Percentiles rank a stretch among this genome's conserved stretches.
These are phyloP conservation scores for Penicillium aurantiogriseum DNA, from an alignment of 2,329 filamentous ascomycete genomes.

Conservation along the genomic window DNA sequence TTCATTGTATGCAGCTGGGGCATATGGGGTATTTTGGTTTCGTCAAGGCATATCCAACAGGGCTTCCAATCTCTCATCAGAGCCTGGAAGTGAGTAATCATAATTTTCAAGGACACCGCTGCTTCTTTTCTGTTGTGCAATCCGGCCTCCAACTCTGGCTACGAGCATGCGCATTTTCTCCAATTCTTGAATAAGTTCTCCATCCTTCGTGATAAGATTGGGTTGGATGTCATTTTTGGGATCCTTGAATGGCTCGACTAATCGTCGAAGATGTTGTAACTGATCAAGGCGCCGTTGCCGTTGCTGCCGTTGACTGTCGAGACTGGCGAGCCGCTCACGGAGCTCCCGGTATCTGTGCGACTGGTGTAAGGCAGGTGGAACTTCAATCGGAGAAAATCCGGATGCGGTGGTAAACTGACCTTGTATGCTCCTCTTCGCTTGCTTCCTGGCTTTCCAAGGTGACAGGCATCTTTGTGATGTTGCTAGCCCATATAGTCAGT, in stretches of 20 bases:
- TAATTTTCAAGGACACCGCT: slow-evolving; percentile 15
- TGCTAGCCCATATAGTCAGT: slow-evolving; percentile 28
- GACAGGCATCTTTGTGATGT: slow-evolving; percentile 40
- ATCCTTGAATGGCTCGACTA: slow-evolving; percentile 51
- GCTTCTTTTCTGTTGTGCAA: slow-evolving; percentile 32
- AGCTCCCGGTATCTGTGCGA: slow-evolving; percentile 42
- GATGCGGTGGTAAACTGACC: slow-evolving; percentile 25
- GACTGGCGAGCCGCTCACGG: slow-evolving; percentile 45
- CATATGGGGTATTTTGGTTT: slow-evolving; percentile 11
- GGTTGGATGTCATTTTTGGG: slow-evolving; percentile 54
- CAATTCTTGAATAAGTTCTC: slow-evolving; percentile 51
- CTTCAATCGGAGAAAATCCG: slow-evolving; percentile 14
- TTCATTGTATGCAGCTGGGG: neutral
- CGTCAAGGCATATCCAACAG: slow-evolving; percentile 41
- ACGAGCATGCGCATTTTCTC: slow-evolving; percentile 50
- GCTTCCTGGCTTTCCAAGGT: slow-evolving; percentile 33
- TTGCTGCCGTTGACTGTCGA: slow-evolving; percentile 47
- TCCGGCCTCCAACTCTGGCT: slow-evolving; percentile 42
- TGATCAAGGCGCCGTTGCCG: slow-evolving; percentile 49
- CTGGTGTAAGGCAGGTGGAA: slow-evolving; percentile 25
- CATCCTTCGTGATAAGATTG: slow-evolving; percentile 54
- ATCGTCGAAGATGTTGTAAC: slow-evolving; percentile 45
- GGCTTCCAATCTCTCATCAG: slow-evolving; percentile 36
- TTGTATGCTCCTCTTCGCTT: slow-evolving; percentile 33
- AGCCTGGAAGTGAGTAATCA: slow-evolving; percentile 27